Evolutionary conservation across 1,139 yeast genomes (phyloP).

Genomic region (Spencermartinsiella ligniputridi): DNA sequence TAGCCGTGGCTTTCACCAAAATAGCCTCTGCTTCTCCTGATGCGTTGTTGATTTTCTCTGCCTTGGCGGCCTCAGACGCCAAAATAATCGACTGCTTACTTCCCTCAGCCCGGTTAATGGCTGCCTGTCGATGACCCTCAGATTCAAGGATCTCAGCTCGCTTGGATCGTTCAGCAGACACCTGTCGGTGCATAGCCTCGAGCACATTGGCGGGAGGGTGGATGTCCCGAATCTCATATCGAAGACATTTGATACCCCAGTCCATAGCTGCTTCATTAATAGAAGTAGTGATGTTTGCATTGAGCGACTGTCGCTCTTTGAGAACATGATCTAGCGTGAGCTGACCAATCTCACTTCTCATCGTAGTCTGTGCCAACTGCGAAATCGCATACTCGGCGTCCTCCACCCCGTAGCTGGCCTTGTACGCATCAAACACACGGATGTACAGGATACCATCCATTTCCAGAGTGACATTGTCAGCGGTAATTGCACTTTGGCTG

Average conservation of each 20-base stretch:
- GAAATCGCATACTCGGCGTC: constrained; percentile 82
- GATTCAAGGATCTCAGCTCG: constrained; percentile 83
- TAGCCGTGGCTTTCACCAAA: constrained; percentile 65
- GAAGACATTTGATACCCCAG: constrained; percentile 82
- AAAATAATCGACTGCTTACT: constrained; percentile 63
- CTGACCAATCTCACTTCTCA: constrained; percentile 86
- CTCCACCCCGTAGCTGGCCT: constrained; percentile 85
- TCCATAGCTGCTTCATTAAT: constrained; percentile 80
- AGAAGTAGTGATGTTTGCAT: constrained; percentile 67
- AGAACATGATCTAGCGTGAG: constrained; percentile 73
- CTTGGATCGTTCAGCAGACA: constrained; percentile 79
- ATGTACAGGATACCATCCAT: constrained; percentile 81
- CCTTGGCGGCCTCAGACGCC: constrained; percentile 64
- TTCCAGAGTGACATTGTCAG: constrained; percentile 80
- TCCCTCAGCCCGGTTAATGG: constrained; percentile 81
- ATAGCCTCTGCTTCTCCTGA: constrained; percentile 69
- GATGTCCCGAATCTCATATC: constrained; percentile 84
- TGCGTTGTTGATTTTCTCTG: constrained; percentile 61
- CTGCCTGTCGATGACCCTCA: constrained; percentile 76
- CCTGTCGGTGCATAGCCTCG: constrained; percentile 90
- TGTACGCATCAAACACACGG: constrained; percentile 73
- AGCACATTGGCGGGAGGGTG: constrained; percentile 85
- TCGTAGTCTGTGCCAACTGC: constrained; percentile 85
- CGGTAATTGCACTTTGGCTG: constrained; percentile 77
- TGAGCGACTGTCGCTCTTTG: constrained; percentile 68